Base-by-base conservation (phyloP, 495 filamentous ascomycete species). In the Letharia columbiana region DNA sequence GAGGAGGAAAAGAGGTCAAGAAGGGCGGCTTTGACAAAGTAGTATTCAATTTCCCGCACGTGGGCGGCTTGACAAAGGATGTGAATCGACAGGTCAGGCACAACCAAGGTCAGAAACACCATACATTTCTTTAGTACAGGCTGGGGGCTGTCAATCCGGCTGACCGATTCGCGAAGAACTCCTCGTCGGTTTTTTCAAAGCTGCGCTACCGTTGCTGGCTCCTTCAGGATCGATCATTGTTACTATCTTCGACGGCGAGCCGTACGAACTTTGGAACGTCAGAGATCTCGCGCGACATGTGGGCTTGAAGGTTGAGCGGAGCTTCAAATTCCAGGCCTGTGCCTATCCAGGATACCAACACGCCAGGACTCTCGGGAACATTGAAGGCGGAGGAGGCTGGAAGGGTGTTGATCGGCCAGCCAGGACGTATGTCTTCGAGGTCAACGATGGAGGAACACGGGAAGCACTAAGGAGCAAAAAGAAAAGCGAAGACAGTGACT, bases 1-100 rank as follows among this genome's bases (percentile, higher is more conserved):
- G 71, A 50, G 70, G 68, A 39, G 75, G 81, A 17, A 82, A 81
- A 63, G 75, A 81, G 40, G 60, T 81, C 52, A 74, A 75, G 61
- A 68, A 67, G 13, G 83, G 80, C 15, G 74, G 73, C 3, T 93
- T 87, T 79, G 88, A 96, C 73, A 77, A 83, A 45, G 86, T 97
- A 60, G 82, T 91, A 59, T 98, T 97, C 82, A 96, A 96, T 79
- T 98, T 98, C 76, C 94, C 94, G 58, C 94, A 98, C 76, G 88
- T 96, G 3, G 94, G 94, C 61, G 94, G 94, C 11, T 84, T 91
- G 68, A 89, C 84, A 57, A 98, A 86, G 56, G 94, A 98, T 77
- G 90, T 96, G 60, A 96, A 96, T 77, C 81, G 94, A 23, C 94
- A 98, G 77, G 91, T 97, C 17, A 85, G 94, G 44, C 82, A 87